Evolutionary conservation across 2,329 filamentous ascomycete species (phyloP).

Genomic region (Calonectria crousiana): DNA sequence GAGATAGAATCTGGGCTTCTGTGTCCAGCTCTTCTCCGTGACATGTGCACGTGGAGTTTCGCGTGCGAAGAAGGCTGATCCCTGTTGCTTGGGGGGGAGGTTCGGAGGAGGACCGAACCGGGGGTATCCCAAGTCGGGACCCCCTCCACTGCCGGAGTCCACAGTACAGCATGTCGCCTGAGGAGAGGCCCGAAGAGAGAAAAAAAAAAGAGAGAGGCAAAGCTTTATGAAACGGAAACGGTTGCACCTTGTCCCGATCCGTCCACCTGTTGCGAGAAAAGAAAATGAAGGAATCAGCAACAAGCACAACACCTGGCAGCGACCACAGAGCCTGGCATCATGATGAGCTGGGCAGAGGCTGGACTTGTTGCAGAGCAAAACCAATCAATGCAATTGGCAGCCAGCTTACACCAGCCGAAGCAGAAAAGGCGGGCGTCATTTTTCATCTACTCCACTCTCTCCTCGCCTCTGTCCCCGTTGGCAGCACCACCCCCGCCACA

Average conservation of each 20-base stretch:
- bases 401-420: not conserved
- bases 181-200: not conserved
- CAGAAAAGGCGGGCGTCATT: conserved; percentile 9
- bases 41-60: too few species aligned
- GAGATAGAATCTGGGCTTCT: not conserved
- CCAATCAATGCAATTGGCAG: not conserved
- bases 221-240: conserved; percentile 7
- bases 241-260: conserved; percentile 15
- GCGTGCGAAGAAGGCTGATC: not conserved
- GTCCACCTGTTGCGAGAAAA: not conserved
- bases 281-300: not conserved
- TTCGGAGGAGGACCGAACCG: conserved; percentile 10
- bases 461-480: not conserved
- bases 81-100: conserved; percentile 1
- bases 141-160: conserved; percentile 1
- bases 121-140: not conserved
- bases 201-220: not conserved
- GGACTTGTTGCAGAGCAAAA: not conserved
- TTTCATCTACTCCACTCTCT: not conserved
- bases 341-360: not conserved
- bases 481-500: not conserved
- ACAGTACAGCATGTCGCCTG: not conserved
- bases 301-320: not conserved
- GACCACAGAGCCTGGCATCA: not conserved
- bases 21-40: not conserved